phyloP scores from a whole-genome alignment of 176 grass and related monocot genomes.

The Elaeis guineensis region DNA sequence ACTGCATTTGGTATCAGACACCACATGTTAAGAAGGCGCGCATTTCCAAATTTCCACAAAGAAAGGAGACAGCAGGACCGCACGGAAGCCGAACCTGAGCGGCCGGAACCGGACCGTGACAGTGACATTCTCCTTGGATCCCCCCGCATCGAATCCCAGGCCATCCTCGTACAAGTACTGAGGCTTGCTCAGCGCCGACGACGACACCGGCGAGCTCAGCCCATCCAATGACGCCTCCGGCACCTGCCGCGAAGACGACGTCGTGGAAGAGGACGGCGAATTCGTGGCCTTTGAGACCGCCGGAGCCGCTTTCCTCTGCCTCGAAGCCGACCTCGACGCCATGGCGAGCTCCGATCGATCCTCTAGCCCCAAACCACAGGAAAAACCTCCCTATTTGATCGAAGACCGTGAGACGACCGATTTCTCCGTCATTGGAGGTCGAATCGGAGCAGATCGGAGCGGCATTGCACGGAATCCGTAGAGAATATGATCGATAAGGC shows the following conservation, averaged over 20 bases:
- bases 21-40: slow-evolving; percentile 9
- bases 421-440: slow-evolving; percentile 38
- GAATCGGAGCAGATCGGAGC: slow-evolving; percentile 32
- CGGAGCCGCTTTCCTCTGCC: slow-evolving; percentile 39
- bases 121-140: slow-evolving; percentile 87
- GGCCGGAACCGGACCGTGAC: slow-evolving; percentile 97
- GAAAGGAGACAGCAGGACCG: slow-evolving; percentile 1
- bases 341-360: background rate
- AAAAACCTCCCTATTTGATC: background rate
- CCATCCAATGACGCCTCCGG: slow-evolving; percentile 63
- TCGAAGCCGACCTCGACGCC: slow-evolving; percentile 21
- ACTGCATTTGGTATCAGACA: slow-evolving; percentile 44
- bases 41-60: background rate
- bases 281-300: slow-evolving; percentile 25
- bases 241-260: slow-evolving; percentile 57
- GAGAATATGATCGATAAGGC: slow-evolving; percentile 17
- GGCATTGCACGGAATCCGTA: slow-evolving; percentile 31
- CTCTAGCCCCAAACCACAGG: background rate
- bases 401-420: background rate
- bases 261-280: slow-evolving; percentile 78
- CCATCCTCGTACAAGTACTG: slow-evolving; percentile 23
- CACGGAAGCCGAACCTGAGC: slow-evolving; percentile 47
- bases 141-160: slow-evolving; percentile 35
- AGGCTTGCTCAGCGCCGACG: slow-evolving; percentile 18
- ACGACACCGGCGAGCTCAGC: slow-evolving; percentile 49